Base-by-base conservation (phyloP, 495 filamentous ascomycete genomes). In the Schizothecium vesticola region DNA sequence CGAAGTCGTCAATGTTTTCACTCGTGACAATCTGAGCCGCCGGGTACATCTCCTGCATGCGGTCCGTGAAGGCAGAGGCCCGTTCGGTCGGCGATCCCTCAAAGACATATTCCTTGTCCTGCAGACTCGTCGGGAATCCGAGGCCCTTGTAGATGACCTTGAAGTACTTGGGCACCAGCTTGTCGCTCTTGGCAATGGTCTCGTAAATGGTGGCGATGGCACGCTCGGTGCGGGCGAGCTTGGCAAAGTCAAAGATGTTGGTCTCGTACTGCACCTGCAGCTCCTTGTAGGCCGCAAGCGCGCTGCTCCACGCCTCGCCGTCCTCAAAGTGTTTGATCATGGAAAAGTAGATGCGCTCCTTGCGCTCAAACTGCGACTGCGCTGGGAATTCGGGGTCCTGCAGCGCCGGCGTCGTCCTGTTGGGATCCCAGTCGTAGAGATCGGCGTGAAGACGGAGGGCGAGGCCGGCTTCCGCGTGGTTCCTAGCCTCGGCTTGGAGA, bases 261-360 rank as follows among this genome's bases (percentile, higher is more conserved):
- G 86, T 85, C 80, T 96, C 92, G 73, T 99, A 99, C 77, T 97
- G 93, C 23, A 82, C 74, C 56, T 91, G 90, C 60, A 99, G 90
- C 76, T 99, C 95, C 73, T 90, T 89, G 78, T 99, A 99, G 22
- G 92, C 91, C 3, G 86, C 83, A n/a, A 99, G 81, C 3, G 95
- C 96, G 76, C 90, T 91, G 61, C 91, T 88, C 96, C 96, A 99
- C 1, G 92, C 92, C 74, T 90, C 88, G 10, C 94, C 93, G 70
- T 97, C 92, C 74, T 98, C 96, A 67, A 93, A 97, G 74, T 94
- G 85, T 73, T 93, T 92, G 75, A 98, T 97, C 82, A 98, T 94
- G 64, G 92, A 86, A 69, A 99, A 94, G 79, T 94, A 97, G 64
- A 99, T 83, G 10, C 88, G 84, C 78, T 98, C 95, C 78, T 96